A percentile compares a stretch with the other conserved stretches of the same genome.
Evolutionary conservation across 805 yeast species (phyloP).

Genomic region (Yamadazyma philogaea): DNA sequence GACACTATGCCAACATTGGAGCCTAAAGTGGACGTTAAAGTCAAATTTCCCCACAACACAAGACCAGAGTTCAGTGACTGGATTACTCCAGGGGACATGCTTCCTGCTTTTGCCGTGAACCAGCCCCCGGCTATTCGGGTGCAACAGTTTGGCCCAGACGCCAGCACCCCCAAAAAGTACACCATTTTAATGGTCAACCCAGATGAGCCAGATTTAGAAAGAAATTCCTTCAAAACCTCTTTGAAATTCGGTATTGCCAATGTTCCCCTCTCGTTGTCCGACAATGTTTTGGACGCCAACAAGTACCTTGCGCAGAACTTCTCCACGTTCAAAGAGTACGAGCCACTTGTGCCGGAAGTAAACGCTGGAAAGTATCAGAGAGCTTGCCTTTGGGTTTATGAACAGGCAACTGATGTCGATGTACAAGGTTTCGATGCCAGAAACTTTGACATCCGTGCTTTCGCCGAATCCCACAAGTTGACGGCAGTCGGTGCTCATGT

Average conservation of each 20-base stretch:
- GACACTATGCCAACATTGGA: constrained; percentile 89
- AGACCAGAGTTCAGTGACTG: constrained; percentile 56
- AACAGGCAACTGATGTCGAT: constrained; percentile 47
- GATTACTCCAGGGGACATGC: constrained; percentile 73
- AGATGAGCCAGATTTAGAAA: constrained; percentile 75
- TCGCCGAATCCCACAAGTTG: constrained; percentile 53
- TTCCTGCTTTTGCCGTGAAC: constrained; percentile 71
- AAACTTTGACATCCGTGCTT: constrained; percentile 69
- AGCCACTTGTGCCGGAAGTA: constrained; percentile 87
- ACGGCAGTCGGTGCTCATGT: constrained; percentile 88
- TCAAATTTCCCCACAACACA: constrained; percentile 69
- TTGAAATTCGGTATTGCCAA: constrained; percentile 77
- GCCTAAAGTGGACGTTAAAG: constrained; percentile 71
- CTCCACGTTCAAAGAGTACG: constrained; percentile 51
- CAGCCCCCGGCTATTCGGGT: constrained; percentile 76
- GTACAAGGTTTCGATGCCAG: constrained; percentile 10
- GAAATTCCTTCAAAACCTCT: constrained; percentile 66
- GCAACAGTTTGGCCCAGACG: constrained; percentile 56
- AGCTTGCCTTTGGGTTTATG: constrained; percentile 84
- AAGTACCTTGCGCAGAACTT: constrained; percentile 34
- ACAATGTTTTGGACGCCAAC: constrained; percentile 51
- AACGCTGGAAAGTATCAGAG: constrained; percentile 75
- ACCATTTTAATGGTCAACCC: constrained; percentile 85
- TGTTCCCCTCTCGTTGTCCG: constrained; percentile 55
- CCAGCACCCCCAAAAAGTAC: constrained; percentile 49